A percentile compares a stretch with the other conserved stretches of the same genome.
Conservation (phyloP, 345 rosid genomes). For the Camelina neglecta region DNA sequence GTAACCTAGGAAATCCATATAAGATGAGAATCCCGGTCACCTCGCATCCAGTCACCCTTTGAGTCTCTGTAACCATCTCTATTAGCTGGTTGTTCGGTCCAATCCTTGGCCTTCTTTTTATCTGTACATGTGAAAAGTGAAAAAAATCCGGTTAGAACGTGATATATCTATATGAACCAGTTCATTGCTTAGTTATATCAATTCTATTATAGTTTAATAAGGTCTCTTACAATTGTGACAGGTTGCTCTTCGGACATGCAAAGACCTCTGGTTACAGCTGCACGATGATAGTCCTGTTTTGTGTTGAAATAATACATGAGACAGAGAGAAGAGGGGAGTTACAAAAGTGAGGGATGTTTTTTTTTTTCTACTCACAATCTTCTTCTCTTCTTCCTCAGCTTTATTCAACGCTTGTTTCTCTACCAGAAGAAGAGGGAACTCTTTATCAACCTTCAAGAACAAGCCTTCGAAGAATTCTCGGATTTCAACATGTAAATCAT, state of each 20-base stretch:
- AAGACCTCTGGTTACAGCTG: slow-evolving; percentile 82
- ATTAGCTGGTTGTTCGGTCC: slow-evolving; percentile 55
- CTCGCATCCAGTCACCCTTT: slow-evolving; percentile 66
- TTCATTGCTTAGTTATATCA: too few species aligned
- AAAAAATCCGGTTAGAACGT: neutral
- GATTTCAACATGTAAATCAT: slow-evolving; percentile 67
- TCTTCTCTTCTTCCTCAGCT: slow-evolving; percentile 77
- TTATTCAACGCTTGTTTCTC: slow-evolving; percentile 81
- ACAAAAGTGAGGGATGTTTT: neutral
- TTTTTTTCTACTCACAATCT: slow-evolving; percentile 51
- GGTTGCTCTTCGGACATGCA: slow-evolving; percentile 86
- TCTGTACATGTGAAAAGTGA: slow-evolving; percentile 23
- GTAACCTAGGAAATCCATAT: slow-evolving; percentile 86
- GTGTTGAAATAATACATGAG: slow-evolving; percentile 8
- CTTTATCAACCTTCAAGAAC: slow-evolving; percentile 66
- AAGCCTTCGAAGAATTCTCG: slow-evolving; percentile 79
- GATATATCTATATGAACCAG: too few species aligned
- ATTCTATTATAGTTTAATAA: too few species aligned
- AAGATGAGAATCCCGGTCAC: slow-evolving; percentile 94
- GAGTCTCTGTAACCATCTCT: slow-evolving; percentile 66
- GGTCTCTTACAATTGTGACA: slow-evolving; percentile 61
- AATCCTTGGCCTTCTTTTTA: slow-evolving; percentile 53
- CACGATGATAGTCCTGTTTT: slow-evolving; percentile 68
- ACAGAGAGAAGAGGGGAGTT: neutral
- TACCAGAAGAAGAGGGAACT: slow-evolving; percentile 82